A percentile compares a stretch with the other conserved stretches of the same genome.
phyloP scores from a whole-genome alignment of 345 rosid species.

The Physaria fendleri region DNA sequence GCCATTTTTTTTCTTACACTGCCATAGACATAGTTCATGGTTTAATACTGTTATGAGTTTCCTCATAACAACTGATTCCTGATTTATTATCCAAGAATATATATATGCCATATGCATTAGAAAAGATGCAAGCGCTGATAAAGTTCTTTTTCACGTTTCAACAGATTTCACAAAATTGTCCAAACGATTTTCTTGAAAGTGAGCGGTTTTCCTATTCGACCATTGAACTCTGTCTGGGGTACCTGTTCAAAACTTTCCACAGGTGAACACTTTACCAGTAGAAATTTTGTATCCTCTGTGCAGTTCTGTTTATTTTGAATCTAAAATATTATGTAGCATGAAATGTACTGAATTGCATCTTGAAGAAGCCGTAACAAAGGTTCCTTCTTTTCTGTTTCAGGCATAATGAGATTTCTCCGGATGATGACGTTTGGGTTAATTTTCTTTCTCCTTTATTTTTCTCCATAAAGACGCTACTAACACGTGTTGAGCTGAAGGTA shows the following conservation, averaged over 20 bases:
- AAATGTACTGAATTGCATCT: slow-evolving; percentile 14
- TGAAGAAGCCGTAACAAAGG: slow-evolving; percentile 15
- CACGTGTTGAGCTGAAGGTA: slow-evolving; percentile 56
- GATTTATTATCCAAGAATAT: background rate
- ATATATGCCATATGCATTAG: background rate
- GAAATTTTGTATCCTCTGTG: background rate
- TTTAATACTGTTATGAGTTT: slow-evolving; percentile 5
- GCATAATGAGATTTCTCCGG: slow-evolving; percentile 34
- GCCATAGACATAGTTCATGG: background rate
- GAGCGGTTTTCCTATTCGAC: slow-evolving; percentile 50
- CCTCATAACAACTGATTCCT: background rate
- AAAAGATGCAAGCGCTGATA: slow-evolving; percentile 7
- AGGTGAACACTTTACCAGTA: slow-evolving; percentile 43
- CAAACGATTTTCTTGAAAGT: slow-evolving; percentile 53
- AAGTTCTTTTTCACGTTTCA: slow-evolving; percentile 17
- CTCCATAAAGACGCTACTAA: slow-evolving; percentile 51
- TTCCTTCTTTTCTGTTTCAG: slow-evolving; percentile 39
- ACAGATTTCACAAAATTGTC: slow-evolving; percentile 81
- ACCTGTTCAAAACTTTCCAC: slow-evolving; percentile 49
- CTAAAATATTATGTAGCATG: slow-evolving; percentile 5
- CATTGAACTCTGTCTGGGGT: slow-evolving; percentile 71
- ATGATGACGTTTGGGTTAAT: slow-evolving; percentile 46
- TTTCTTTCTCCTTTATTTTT: slow-evolving; percentile 52
- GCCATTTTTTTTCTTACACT: background rate
- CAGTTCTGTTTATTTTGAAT: background rate